Percentiles rank a stretch among this genome's conserved stretches.
These are phyloP conservation scores for Erucastrum elatum DNA, from an alignment of 345 rosid species.

Conservation along the genomic window DNA sequence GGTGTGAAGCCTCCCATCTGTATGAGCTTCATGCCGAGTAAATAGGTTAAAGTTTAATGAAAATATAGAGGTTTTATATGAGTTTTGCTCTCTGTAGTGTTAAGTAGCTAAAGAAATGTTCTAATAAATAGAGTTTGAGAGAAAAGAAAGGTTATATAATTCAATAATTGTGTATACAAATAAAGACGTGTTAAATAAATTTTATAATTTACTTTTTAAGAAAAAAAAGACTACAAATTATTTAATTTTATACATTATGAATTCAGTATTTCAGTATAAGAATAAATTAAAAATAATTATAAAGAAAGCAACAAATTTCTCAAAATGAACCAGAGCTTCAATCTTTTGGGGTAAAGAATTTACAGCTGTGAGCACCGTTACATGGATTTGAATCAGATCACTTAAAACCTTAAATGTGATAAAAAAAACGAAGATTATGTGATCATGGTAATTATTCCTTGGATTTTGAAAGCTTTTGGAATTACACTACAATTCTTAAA, in stretches of 20 bases:
- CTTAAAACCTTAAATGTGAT: too few species aligned
- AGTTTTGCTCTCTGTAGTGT: background rate
- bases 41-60: slow-evolving; percentile 1
- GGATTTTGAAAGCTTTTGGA: too few species aligned
- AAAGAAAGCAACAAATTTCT: background rate
- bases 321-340: background rate
- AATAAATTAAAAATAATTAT: background rate
- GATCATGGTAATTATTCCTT: too few species aligned
- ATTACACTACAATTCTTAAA: too few species aligned
- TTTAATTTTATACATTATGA: too few species aligned
- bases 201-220: background rate
- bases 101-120: slow-evolving; percentile 13
- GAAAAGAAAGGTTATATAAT: background rate
- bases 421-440: too few species aligned
- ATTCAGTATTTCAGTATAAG: background rate
- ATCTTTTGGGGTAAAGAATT: too few species aligned
- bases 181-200: background rate
- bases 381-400: too few species aligned
- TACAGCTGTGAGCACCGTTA: too few species aligned
- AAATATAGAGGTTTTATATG: background rate
- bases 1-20: slow-evolving; percentile 42
- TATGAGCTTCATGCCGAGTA: slow-evolving; percentile 36
- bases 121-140: slow-evolving; percentile 4
- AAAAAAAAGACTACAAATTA: too few species aligned
- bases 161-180: background rate